Evolutionary conservation across 2,329 filamentous ascomycete species (phyloP).

Genomic region (Orbilia quercus): DNA sequence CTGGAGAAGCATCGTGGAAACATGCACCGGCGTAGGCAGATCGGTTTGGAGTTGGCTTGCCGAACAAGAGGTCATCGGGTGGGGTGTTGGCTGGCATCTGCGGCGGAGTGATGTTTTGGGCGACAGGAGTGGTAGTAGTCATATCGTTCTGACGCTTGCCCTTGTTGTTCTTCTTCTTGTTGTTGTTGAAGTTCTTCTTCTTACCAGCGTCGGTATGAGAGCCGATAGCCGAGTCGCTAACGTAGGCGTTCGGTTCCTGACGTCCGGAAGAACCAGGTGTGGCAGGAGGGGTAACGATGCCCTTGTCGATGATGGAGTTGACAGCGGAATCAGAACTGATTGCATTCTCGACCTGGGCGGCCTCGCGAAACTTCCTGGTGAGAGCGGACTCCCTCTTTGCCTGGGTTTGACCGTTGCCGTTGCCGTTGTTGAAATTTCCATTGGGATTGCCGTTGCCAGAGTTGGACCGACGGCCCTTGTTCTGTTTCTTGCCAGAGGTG

Average conservation of each 20-base stretch:
- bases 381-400: constrained; percentile 40
- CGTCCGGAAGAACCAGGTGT: constrained; percentile 38
- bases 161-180: constrained; percentile 39
- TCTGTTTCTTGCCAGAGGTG: constrained; percentile 31
- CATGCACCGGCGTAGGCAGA: constrained; percentile 86
- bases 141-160: constrained; percentile 32
- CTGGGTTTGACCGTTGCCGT: constrained; percentile 5
- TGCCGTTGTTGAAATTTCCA: constrained; percentile 31
- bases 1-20: constrained; percentile 88
- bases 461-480: neutral
- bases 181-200: constrained; percentile 45
- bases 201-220: constrained; percentile 21
- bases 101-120: constrained; percentile 45
- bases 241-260: constrained; percentile 45
- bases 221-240: constrained; percentile 52
- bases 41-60: constrained; percentile 64
- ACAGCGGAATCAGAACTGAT: constrained; percentile 40
- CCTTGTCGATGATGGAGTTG: constrained; percentile 40
- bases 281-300: constrained; percentile 48
- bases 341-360: constrained; percentile 37
- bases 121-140: constrained; percentile 2
- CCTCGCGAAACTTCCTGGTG: constrained; percentile 51
- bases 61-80: constrained; percentile 43
- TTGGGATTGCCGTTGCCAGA: constrained; percentile 8
- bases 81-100: constrained; percentile 36